Base-by-base conservation (phyloP, 2,329 filamentous ascomycete genomes). In the Triangularia verruculosa region DNA sequence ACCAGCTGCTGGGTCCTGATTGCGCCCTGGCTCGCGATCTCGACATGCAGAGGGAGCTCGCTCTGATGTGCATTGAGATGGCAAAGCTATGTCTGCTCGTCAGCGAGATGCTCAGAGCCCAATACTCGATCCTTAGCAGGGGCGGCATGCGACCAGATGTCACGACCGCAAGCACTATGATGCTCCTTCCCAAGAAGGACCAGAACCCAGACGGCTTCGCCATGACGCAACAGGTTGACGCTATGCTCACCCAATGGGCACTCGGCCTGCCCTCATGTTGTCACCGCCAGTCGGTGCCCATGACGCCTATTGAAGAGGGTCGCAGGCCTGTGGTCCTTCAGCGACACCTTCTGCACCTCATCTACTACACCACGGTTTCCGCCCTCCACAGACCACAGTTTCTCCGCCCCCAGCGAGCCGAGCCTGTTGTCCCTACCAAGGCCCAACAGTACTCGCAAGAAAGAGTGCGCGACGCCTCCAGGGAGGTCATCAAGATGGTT, bases 351-450 rank as follows among this genome's bases (percentile, higher is more conserved):
- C 80, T 98, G 34, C 92, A 96, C 75, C 96, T 97, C 89, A 88
- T 97, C 1, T 97, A 96, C 76, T 91, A 93, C 75, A 96, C 94
- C 1, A 96, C 93, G 0, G 84, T 96, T 17, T 97, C 92, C 59
- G 94, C 94, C 2, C 82, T 98, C 17, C 93, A 97, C 75, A 88
- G 94, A 28, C 94, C 94, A 1, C 93, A 96, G 69, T 94, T 97
- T 64, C 83, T 97, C 47, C 92, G 93, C 0, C 89, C 89, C 0
- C 86, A 87, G 12, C 86, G 89, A 1, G 74, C 74, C 64, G 80
- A 81, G 69, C 80, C 82, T 15, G 80, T 78, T 67, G 80, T 80
- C 15, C 86, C 86, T 34, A 84, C 86, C 11, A 88, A 93, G 68
- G 80, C 93, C 13, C 90, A 96, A 72, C 92, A 96, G 63, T 54